phyloP scores from a whole-genome alignment of 2,329 filamentous ascomycete species.

The Arthrinium phaeospermum region DNA sequence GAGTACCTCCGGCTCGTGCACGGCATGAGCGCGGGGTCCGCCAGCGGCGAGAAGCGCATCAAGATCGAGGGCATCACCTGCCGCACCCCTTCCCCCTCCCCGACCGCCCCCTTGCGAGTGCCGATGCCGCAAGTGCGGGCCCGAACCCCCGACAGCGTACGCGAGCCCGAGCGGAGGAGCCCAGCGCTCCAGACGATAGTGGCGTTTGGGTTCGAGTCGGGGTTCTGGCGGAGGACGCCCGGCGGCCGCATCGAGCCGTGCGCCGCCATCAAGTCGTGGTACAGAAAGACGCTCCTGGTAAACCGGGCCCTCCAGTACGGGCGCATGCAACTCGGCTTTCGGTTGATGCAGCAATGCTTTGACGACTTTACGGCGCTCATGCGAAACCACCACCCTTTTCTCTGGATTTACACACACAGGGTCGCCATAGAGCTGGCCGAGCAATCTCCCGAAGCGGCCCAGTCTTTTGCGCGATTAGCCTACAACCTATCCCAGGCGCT shows the following conservation, averaged over 20 bases:
- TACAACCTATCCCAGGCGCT: background rate
- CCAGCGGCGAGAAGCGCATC: background rate
- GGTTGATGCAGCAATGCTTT: conserved; percentile 5
- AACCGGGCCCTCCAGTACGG: background rate
- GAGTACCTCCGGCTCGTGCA: conserved; percentile 10
- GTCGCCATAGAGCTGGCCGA: background rate
- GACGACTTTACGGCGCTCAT: conserved; percentile 10
- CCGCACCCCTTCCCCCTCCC: background rate
- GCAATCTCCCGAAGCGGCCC: background rate
- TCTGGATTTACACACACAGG: background rate
- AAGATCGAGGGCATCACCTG: conserved; percentile 12
- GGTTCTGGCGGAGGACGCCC: background rate
- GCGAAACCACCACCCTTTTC: background rate
- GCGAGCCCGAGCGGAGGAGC: background rate
- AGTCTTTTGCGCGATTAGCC: background rate
- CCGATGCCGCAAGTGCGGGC: background rate
- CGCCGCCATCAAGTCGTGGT: background rate
- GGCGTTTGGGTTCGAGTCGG: background rate
- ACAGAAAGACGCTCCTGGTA: background rate
- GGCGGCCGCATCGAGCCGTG: background rate
- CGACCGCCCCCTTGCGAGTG: background rate
- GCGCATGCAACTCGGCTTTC: conserved; percentile 4
- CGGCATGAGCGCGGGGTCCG: background rate
- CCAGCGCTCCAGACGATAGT: background rate
- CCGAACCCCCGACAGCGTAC: background rate